Conservation (phyloP, 768 basidiomycete genomes). For the Mycena belliarum region DNA sequence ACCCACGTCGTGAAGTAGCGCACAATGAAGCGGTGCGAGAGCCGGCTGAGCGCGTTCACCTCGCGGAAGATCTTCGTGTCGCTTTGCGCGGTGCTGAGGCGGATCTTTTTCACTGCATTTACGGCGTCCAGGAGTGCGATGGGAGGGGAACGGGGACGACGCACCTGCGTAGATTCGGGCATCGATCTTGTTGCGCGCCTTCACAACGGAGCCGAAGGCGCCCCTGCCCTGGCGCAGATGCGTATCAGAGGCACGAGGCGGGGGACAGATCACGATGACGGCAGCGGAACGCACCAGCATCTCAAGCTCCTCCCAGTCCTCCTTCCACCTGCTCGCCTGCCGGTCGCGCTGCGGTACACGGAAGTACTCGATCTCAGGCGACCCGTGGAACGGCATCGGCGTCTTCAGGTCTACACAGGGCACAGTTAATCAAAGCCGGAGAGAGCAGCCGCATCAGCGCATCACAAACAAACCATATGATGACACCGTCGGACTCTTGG, state of each 20-base stretch:
- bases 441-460: too few relatives aligned
- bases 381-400: slow-evolving; percentile 51
- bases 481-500: slow-evolving; percentile 30
- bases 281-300: slow-evolving; percentile 59
- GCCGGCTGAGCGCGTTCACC: slow-evolving; percentile 82
- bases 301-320: slow-evolving; percentile 94
- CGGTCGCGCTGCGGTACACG: slow-evolving; percentile 42
- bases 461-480: slow-evolving; percentile 24
- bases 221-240: slow-evolving; percentile 67
- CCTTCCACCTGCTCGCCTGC: slow-evolving; percentile 81
- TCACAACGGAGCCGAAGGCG: slow-evolving; percentile 92
- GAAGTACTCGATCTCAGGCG: slow-evolving; percentile 72
- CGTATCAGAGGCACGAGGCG: neutral
- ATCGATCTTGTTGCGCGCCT: slow-evolving; percentile 89
- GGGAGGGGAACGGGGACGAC: slow-evolving; percentile 14
- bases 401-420: slow-evolving; percentile 44
- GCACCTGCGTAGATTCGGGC: slow-evolving; percentile 78
- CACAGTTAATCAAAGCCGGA: neutral
- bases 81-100: slow-evolving; percentile 72
- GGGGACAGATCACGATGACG: too few relatives aligned
- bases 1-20: slow-evolving; percentile 92
- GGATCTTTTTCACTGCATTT: slow-evolving; percentile 83
- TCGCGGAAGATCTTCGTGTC: slow-evolving; percentile 90
- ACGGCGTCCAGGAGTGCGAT: neutral
- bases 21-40: slow-evolving; percentile 89